Evolutionary conservation across 2,329 filamentous ascomycete genomes (phyloP), one percentile per base, ranked within the genome.

Genomic region (Mycosphaerella arachidis): DNA sequence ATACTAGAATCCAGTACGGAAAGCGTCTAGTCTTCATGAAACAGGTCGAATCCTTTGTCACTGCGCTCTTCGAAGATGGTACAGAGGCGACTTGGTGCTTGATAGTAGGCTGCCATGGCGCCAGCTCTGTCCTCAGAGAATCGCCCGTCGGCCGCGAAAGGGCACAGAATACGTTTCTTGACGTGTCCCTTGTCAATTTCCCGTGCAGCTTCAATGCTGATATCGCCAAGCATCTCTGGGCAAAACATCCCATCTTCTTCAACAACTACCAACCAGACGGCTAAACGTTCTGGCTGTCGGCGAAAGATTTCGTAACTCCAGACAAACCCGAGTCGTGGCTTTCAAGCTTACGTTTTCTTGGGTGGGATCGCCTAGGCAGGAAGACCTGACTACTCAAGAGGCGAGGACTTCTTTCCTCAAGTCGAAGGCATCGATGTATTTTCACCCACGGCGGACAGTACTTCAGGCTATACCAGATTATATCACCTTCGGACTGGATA

Each of bases 61-160:
- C 57, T 9, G 63, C 61, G 18, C 5, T 55, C 9, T 67, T 66
- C 52, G 58, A 63, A 53, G 63, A 67, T 40, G 63, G 62, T 30
- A 48, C 40, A 7, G n/a, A 45, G 24, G 58, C 59, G 4, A 53
- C 31, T 12, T 60, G 62, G 4, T 48, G 58, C 5, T 46, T 66
- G 3, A 48, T 66, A 10, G 45, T 67, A 4, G 65, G 63, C 18
- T 64, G 60, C 46, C 62, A 67, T 35, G 63, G 65, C 30, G 33
- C 58, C 20, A 50, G 43, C 16, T 66, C 63, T 8, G 30, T 24
- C 5, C 62, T 65, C 16, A 64, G 63, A 4, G 53, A 55, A 16
- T 30, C 57, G 31, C 64, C 65, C 3, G 54, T 65, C 1, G 64
- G 60, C 6, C 24, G 16, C 12, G 60, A 63, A 31, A 54, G 46